Base-by-base conservation (phyloP, 1,284 basidiomycete species). In the Rhodotorula sp. region DNA sequence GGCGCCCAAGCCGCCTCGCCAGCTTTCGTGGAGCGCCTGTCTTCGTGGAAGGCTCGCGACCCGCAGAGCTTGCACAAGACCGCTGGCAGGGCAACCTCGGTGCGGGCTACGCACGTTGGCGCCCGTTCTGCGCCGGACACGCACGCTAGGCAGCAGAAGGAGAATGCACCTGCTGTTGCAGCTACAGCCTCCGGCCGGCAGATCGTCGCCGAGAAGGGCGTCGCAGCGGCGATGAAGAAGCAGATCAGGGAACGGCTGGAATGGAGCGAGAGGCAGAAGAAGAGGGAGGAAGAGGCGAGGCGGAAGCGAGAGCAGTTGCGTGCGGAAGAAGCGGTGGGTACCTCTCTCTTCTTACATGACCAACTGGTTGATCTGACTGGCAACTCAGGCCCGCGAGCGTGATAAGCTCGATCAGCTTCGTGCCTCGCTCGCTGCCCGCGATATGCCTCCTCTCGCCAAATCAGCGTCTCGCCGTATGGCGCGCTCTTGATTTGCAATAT, bases 191-290 rank as follows among this genome's bases (percentile, higher is more conserved):
- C 6, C 52, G 8, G 28, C 9, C 52, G 52, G 26, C 8, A 26
- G 34, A 52, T 55, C 6, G 28, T 55, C 6, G 34, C 55, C 4
- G 8, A 16, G 5, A 31, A 53, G 16, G 59, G 58, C 16, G 62
- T 68, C 22, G 62, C 62, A 7, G 67, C 56, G 11, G 67, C 57
- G 30, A 51, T 68, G 37, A 62, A 61, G 48, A 47, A 57, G 31
- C 44, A 59, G 22, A 4, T 57, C 11, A 50, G 55, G 30, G 62
- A 60, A 54, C 64, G 63, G 37, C 47, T 64, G 30, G 67, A 64
- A 18, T 68, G 67, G 67, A 68, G 67, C 26, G 67, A 68, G 44
- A 52, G 67, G 18, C 67, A 68, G 59, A 68, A 68, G 59, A 46
- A 26, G 59, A 47, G 67, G 10, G 67, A 68, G 54, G 67, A 68